phyloP scores from a whole-genome alignment of 352 stramenopile genomes.

The Phytophthora citricola region DNA sequence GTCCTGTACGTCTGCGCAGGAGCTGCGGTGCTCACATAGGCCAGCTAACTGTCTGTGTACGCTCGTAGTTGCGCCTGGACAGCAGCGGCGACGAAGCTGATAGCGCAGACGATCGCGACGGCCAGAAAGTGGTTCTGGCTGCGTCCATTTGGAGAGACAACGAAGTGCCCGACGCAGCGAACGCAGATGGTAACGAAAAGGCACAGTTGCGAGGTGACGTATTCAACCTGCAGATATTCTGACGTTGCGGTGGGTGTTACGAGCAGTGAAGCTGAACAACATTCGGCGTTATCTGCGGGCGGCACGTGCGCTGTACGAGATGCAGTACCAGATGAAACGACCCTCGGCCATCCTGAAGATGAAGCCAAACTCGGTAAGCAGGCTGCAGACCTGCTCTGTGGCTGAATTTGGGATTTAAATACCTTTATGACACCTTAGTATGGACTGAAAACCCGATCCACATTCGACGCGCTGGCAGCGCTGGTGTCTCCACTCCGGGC shows the following conservation, averaged over 20 bases:
- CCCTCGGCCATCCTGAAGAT: slow-evolving; percentile 78
- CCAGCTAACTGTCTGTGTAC: slow-evolving; percentile 2
- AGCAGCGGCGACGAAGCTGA: slow-evolving; percentile 25
- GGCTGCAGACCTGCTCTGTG: background rate
- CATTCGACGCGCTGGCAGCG: slow-evolving; percentile 70
- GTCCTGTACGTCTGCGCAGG: slow-evolving; percentile 13
- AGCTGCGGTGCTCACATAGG: background rate
- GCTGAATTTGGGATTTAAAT: no score
- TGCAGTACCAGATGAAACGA: slow-evolving; percentile 79
- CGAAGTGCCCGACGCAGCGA: slow-evolving; percentile 15
- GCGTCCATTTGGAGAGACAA: slow-evolving; percentile 30
- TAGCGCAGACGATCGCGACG: slow-evolving; percentile 26
- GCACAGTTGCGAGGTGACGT: background rate
- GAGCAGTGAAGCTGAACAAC: slow-evolving; percentile 63
- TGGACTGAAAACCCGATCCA: slow-evolving; percentile 70
- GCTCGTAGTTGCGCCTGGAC: slow-evolving; percentile 30
- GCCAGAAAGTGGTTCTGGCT: slow-evolving; percentile 15
- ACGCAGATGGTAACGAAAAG: slow-evolving; percentile 33
- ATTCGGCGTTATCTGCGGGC: slow-evolving; percentile 66
- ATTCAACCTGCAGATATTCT: background rate
- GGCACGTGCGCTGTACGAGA: slow-evolving; percentile 70
- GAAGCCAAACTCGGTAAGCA: slow-evolving; percentile 62
- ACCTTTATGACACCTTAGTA: slow-evolving; percentile 43
- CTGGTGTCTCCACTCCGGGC: slow-evolving; percentile 72
- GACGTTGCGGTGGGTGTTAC: background rate